Percentiles rank a stretch among this genome's conserved stretches.
Evolutionary conservation across 345 rosid species (phyloP).

Genomic region (Lumnitzera littorea): DNA sequence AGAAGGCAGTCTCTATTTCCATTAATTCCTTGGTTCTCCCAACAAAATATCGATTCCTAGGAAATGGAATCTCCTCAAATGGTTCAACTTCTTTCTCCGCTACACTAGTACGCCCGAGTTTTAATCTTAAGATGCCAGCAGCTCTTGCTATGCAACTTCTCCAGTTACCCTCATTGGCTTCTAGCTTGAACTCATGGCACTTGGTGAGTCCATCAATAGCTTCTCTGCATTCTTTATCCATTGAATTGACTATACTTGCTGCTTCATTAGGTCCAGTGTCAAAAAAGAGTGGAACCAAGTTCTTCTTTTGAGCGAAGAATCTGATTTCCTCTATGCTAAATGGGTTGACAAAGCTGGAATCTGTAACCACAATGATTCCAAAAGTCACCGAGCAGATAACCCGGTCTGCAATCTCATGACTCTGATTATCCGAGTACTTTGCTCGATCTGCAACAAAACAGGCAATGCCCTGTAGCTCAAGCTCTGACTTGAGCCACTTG

Average conservation of each 20-base stretch:
- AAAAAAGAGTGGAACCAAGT: constrained; percentile 72
- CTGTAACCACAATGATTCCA: constrained; percentile 70
- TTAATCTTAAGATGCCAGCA: constrained; percentile 41
- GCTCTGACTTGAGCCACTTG: constrained; percentile 94
- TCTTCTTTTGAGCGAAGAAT: constrained; percentile 88
- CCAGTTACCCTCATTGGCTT: constrained; percentile 74
- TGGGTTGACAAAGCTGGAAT: constrained; percentile 52
- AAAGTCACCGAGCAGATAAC: constrained; percentile 76
- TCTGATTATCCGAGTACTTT: constrained; percentile 64
- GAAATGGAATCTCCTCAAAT: constrained; percentile 68
- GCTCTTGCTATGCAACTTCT: constrained; percentile 64
- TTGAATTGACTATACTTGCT: constrained; percentile 45
- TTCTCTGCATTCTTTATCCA: constrained; percentile 69
- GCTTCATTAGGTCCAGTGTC: constrained; percentile 60
- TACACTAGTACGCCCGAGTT: constrained; percentile 80
- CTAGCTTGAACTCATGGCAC: constrained; percentile 71
- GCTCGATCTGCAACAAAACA: constrained; percentile 89
- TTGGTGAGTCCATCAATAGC: constrained; percentile 74
- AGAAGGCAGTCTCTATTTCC: constrained; percentile 70
- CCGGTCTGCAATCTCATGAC: constrained; percentile 83
- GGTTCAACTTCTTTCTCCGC: constrained; percentile 42
- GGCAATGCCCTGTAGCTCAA: constrained; percentile 89
- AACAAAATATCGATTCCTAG: constrained; percentile 54
- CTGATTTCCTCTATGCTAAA: constrained; percentile 77
- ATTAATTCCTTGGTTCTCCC: constrained; percentile 76